Evolutionary conservation across 129 eudicot genomes (phyloP).

Genomic region (Ambrosia artemisiifolia): DNA sequence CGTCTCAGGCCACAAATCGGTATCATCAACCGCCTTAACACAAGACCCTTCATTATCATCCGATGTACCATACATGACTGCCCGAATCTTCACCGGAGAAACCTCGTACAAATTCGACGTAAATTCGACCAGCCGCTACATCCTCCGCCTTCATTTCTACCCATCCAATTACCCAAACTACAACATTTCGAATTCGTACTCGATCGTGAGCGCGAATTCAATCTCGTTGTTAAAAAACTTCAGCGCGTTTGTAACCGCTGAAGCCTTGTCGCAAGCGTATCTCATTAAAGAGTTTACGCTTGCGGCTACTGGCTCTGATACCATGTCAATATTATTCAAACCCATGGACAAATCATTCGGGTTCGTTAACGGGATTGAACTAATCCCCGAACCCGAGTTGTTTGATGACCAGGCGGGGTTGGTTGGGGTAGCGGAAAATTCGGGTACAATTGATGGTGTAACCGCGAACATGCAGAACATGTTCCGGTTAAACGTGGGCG

Average conservation of each 20-base stretch:
- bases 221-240: conserved; percentile 59
- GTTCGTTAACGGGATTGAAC: conserved; percentile 69
- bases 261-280: conserved; percentile 65
- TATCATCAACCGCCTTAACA: conserved; percentile 34
- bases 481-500: conserved; percentile 75
- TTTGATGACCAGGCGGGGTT: conserved; percentile 41
- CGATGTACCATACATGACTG: conserved; percentile 59
- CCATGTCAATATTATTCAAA: conserved; percentile 41
- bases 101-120: conserved; percentile 47
- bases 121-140: conserved; percentile 37
- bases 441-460: conserved; percentile 29
- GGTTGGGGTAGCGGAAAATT: conserved; percentile 37
- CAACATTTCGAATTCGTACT: conserved; percentile 48
- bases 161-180: conserved; percentile 59
- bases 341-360: conserved; percentile 56
- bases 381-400: conserved; percentile 43
- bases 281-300: conserved; percentile 52
- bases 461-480: conserved; percentile 35
- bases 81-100: conserved; percentile 58
- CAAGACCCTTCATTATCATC: conserved; percentile 65
- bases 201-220: conserved; percentile 40
- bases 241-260: conserved; percentile 57
- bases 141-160: conserved; percentile 65
- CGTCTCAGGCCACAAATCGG: conserved; percentile 37
- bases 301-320: conserved; percentile 32